Percentiles rank a stretch among this genome's conserved stretches.
phyloP scores from a whole-genome alignment of 2,329 filamentous ascomycete genomes.

The Aspergillus thermomutatus region DNA sequence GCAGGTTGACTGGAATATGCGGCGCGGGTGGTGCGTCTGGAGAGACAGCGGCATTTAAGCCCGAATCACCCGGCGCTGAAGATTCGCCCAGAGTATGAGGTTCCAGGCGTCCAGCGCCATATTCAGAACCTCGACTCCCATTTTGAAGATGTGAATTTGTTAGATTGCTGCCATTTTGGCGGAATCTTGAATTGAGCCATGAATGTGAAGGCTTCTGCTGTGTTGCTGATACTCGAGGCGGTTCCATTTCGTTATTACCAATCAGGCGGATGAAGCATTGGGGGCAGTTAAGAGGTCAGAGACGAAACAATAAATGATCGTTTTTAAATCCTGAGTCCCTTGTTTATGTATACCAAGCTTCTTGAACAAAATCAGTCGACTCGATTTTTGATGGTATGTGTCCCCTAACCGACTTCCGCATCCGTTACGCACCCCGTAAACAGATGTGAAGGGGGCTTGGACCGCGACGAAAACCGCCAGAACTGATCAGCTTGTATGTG shows the following conservation, averaged over 20 bases:
- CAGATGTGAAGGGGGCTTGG: neutral
- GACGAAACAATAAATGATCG: neutral
- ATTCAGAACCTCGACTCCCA: slow-evolving; percentile 4
- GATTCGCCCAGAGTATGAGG: neutral
- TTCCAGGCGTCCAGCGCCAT: slow-evolving; percentile 6
- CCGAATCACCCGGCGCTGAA: neutral
- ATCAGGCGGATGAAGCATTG: slow-evolving; percentile 12
- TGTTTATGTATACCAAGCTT: neutral
- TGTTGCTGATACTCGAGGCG: neutral
- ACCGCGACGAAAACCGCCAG: slow-evolving; percentile 5
- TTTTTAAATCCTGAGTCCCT: neutral
- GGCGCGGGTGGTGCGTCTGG: slow-evolving; percentile 1
- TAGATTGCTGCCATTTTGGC: neutral
- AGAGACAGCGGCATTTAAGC: neutral
- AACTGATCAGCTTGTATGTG: neutral
- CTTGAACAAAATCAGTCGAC: neutral
- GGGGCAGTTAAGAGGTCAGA: neutral
- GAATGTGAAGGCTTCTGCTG: neutral
- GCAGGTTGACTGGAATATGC: slow-evolving; percentile 4
- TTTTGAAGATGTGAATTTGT: neutral
- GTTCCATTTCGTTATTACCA: neutral
- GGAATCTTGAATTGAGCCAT: neutral
- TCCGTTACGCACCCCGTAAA: slow-evolving; percentile 8
- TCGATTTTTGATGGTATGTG: slow-evolving; percentile 5
- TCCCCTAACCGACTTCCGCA: slow-evolving; percentile 10